phyloP scores from a whole-genome alignment of 495 filamentous ascomycete genomes.

The Chaetomium cochliodes region DNA sequence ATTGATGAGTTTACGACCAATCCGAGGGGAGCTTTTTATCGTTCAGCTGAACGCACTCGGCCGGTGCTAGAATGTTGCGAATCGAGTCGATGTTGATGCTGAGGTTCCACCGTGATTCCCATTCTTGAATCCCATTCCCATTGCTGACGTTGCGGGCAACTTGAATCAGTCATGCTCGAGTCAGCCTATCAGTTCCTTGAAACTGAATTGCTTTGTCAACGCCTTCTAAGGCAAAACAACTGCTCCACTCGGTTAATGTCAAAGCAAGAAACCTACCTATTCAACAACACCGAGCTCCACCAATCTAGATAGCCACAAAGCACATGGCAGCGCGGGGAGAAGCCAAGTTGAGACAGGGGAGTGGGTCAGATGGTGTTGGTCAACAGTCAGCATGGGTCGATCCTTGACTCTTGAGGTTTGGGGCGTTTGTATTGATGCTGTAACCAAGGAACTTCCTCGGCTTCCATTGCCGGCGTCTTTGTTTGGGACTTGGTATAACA shows the following conservation, averaged over 20 bases:
- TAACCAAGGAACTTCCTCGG: background rate
- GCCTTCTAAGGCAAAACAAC: background rate
- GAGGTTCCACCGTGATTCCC: background rate
- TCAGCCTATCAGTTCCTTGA: constrained; percentile 5
- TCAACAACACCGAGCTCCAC: background rate
- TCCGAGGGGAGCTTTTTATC: constrained; percentile 16
- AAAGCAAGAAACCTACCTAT: background rate
- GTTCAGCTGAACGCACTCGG: constrained; percentile 4
- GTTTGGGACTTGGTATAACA: background rate
- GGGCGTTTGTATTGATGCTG: background rate
- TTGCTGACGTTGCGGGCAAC: background rate
- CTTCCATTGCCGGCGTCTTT: background rate
- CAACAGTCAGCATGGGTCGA: background rate
- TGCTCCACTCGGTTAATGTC: background rate
- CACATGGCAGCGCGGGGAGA: background rate
- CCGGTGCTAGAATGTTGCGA: background rate
- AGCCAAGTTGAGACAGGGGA: background rate
- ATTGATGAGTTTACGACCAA: constrained; percentile 23
- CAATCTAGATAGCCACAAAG: background rate
- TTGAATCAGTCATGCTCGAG: background rate
- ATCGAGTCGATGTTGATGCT: background rate
- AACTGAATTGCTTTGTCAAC: background rate
- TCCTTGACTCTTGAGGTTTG: constrained; percentile 7
- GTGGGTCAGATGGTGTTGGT: background rate
- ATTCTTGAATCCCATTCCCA: background rate